These are phyloP conservation scores for Calcarisporium arbuscula DNA, from an alignment of 2,329 filamentous ascomycete genomes.

Conservation along the genomic window DNA sequence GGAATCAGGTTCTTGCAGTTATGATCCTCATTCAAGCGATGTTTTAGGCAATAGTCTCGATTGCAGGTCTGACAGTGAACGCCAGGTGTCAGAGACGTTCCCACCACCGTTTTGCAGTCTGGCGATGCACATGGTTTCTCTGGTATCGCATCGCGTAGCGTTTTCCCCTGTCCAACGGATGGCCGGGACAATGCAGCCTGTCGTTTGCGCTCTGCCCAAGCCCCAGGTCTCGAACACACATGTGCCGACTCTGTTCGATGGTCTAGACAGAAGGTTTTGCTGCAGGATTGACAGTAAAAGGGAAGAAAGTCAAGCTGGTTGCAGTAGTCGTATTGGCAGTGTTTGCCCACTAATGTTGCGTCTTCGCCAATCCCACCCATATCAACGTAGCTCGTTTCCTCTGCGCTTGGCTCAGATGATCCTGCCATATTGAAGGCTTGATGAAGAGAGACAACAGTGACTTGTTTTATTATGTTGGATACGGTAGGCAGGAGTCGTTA, in stretches of 20 bases:
- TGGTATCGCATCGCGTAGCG: slow-evolving; percentile 46
- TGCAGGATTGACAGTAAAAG: slow-evolving; percentile 87
- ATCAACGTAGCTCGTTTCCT: slow-evolving; percentile 56
- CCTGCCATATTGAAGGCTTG: slow-evolving; percentile 43
- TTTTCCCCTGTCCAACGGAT: slow-evolving; percentile 47
- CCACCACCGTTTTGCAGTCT: slow-evolving; percentile 63
- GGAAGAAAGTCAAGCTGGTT: slow-evolving; percentile 94
- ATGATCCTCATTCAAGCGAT: slow-evolving; percentile 74
- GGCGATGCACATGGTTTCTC: slow-evolving; percentile 63
- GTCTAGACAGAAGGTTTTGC: slow-evolving; percentile 81
- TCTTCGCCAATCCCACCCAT: slow-evolving; percentile 70
- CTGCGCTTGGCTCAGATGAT: slow-evolving; percentile 33
- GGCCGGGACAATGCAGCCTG: slow-evolving; percentile 46
- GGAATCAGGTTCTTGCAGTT: slow-evolving; percentile 71
- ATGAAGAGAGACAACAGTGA: too few species aligned
- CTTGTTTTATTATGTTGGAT: slow-evolving; percentile 11
- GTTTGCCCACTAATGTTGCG: slow-evolving; percentile 77
- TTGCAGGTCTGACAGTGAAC: slow-evolving; percentile 69
- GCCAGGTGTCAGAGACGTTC: slow-evolving; percentile 60
- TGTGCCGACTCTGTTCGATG: slow-evolving; percentile 84
- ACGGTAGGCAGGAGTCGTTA: slow-evolving; percentile 24
- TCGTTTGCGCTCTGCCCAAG: slow-evolving; percentile 54
- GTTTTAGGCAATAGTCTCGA: slow-evolving; percentile 70
- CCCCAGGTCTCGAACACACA: slow-evolving; percentile 54
- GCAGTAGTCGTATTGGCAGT: slow-evolving; percentile 90